phyloP scores from a whole-genome alignment of 495 filamentous ascomycete genomes.

The Neurospora sp. region DNA sequence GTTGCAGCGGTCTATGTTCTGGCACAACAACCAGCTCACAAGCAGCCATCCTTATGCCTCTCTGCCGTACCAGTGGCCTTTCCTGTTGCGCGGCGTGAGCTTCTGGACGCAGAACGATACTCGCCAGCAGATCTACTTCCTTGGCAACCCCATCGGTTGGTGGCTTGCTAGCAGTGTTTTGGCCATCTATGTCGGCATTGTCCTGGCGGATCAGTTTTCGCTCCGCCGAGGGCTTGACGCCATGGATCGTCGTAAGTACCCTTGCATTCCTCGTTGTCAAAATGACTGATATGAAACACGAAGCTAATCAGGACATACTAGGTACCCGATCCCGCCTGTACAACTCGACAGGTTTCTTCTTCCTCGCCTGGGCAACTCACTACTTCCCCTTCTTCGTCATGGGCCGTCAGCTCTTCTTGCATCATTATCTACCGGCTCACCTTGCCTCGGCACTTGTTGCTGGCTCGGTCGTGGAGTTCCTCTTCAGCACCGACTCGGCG shows the following conservation, averaged over 20 bases:
- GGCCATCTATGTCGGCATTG: slow-evolving; percentile 86
- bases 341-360: slow-evolving; percentile 97
- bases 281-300: background rate
- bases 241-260: slow-evolving; percentile 76
- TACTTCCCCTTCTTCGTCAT: slow-evolving; percentile 98
- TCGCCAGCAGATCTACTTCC: slow-evolving; percentile 94
- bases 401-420: slow-evolving; percentile 94
- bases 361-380: slow-evolving; percentile 94
- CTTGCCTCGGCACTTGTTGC: slow-evolving; percentile 86
- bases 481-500: slow-evolving; percentile 81
- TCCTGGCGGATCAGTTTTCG: slow-evolving; percentile 88
- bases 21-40: slow-evolving; percentile 95
- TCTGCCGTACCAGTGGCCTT: slow-evolving; percentile 94
- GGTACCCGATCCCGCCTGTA: slow-evolving; percentile 89
- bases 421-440: slow-evolving; percentile 95
- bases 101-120: slow-evolving; percentile 99
- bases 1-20: slow-evolving; percentile 96
- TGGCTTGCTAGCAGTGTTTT: slow-evolving; percentile 88
- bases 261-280: background rate
- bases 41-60: slow-evolving; percentile 93
- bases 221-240: slow-evolving; percentile 87
- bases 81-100: slow-evolving; percentile 89
- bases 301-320: slow-evolving; percentile 21
- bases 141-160: slow-evolving; percentile 96
- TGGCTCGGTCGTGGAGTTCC: slow-evolving; percentile 92